phyloP scores from a whole-genome alignment of 2,329 filamentous ascomycete genomes.

The Sporothrix inflata region DNA sequence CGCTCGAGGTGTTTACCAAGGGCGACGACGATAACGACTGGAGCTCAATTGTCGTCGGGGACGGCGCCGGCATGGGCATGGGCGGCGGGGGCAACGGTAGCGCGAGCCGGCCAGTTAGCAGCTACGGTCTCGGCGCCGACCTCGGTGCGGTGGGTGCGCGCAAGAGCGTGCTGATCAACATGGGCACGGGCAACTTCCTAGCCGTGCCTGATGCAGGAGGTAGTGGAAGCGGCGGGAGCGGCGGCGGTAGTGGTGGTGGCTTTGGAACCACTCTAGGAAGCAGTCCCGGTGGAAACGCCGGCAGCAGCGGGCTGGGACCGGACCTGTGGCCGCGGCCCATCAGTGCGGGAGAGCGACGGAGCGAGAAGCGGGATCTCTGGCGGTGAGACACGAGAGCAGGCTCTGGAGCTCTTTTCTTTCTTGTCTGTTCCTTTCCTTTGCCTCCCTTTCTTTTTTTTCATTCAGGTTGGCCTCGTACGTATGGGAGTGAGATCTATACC shows the following conservation, averaged over 20 bases:
- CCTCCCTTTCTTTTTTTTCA: not conserved
- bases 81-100: slow-evolving; percentile 40
- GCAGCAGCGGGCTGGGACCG: slow-evolving; percentile 34
- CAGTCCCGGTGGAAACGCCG: not conserved
- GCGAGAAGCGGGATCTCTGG: slow-evolving; percentile 49
- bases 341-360: slow-evolving; percentile 47
- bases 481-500: slow-evolving; percentile 1
- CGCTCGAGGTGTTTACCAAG: slow-evolving; percentile 64
- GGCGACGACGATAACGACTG: slow-evolving; percentile 61
- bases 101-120: slow-evolving; percentile 53
- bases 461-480: not conserved
- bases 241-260: slow-evolving; percentile 24
- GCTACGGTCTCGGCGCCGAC: slow-evolving; percentile 61
- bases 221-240: slow-evolving; percentile 31
- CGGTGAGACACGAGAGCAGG: slow-evolving; percentile 38
- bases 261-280: slow-evolving; percentile 26
- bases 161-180: slow-evolving; percentile 58
- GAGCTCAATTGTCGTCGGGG: slow-evolving; percentile 58
- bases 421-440: not conserved
- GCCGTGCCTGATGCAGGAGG: slow-evolving; percentile 49
- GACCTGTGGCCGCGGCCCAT: slow-evolving; percentile 49
- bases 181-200: slow-evolving; percentile 56
- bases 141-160: slow-evolving; percentile 57
- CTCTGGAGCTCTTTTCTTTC: not conserved
- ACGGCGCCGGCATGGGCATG: slow-evolving; percentile 30